A percentile compares a stretch with the other conserved stretches of the same genome.
These are phyloP conservation scores for Calcarisporium arbuscula DNA, from an alignment of 2,329 filamentous ascomycete species.

Conservation along the genomic window DNA sequence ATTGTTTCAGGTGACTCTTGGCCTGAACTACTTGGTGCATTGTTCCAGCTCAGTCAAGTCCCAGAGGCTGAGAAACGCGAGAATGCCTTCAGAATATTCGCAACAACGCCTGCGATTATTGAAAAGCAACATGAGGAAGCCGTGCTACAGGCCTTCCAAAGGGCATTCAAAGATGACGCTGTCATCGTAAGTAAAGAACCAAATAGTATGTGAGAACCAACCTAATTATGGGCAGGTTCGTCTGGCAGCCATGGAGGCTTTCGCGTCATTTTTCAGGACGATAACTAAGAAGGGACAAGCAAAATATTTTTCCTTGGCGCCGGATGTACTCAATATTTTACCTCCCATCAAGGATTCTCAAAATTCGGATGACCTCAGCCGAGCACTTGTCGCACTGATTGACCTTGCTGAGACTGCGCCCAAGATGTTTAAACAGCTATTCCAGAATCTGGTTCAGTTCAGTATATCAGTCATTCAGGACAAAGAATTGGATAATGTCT, in stretches of 20 bases:
- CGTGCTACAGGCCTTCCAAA: conserved; percentile 82
- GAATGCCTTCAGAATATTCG: conserved; percentile 90
- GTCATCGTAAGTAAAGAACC: conserved; percentile 53
- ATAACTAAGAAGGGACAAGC: conserved; percentile 80
- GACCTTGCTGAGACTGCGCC: conserved; percentile 91
- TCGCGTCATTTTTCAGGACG: conserved; percentile 90
- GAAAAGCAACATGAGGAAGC: conserved; percentile 90
- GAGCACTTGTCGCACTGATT: conserved; percentile 84
- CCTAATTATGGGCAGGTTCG: conserved; percentile 56
- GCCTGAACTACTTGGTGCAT: conserved; percentile 77
- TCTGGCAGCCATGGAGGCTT: conserved; percentile 92
- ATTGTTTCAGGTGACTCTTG: conserved; percentile 63
- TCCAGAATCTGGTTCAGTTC: conserved; percentile 87
- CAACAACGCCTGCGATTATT: conserved; percentile 90
- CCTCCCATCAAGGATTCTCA: conserved; percentile 87
- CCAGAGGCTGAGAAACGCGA: conserved; percentile 78
- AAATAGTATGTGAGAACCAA: conserved; percentile 1
- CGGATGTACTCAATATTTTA: conserved; percentile 88
- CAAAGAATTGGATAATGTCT: conserved; percentile 85
- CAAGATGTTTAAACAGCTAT: conserved; percentile 96
- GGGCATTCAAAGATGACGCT: conserved; percentile 85
- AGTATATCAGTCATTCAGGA: conserved; percentile 91
- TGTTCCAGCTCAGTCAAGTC: conserved; percentile 89
- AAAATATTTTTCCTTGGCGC: conserved; percentile 82
- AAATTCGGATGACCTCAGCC: conserved; percentile 86